Percentiles rank a stretch among this genome's conserved stretches.
These are phyloP conservation scores for Tremellales sp. DNA, from an alignment of 1,284 basidiomycete species.

Conservation along the genomic window DNA sequence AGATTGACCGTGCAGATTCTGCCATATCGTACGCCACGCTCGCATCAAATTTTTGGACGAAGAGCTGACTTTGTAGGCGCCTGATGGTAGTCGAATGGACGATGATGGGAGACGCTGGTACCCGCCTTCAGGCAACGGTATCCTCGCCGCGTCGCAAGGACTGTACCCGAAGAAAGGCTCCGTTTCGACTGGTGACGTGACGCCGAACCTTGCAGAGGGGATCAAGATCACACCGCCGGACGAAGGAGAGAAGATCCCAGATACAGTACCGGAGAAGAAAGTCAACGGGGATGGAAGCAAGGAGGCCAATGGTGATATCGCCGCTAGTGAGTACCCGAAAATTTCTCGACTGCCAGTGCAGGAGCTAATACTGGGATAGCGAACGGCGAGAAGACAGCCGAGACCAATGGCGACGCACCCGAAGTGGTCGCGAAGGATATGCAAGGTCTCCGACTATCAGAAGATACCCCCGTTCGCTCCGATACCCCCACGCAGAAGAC, in stretches of 20 bases:
- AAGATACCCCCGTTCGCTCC: conserved; percentile 7
- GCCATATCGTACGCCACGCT: conserved; percentile 18
- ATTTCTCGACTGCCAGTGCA: too few species aligned
- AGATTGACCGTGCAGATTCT: conserved; percentile 23
- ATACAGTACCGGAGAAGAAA: background rate
- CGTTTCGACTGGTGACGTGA: conserved; percentile 20
- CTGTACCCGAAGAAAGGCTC: conserved; percentile 21
- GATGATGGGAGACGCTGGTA: conserved; percentile 31
- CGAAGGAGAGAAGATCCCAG: background rate
- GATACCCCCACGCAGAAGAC: conserved; percentile 19
- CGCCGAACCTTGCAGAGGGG: conserved; percentile 5
- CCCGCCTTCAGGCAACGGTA: conserved; percentile 45
- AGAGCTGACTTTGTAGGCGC: conserved; percentile 18
- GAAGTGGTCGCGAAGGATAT: too few species aligned
- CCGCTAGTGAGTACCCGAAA: background rate
- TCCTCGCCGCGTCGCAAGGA: conserved; percentile 37
- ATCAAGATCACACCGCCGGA: background rate
- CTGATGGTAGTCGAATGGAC: conserved; percentile 41
- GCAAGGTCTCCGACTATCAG: too few species aligned
- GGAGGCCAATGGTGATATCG: background rate
- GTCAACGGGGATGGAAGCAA: background rate
- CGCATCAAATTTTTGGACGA: background rate
- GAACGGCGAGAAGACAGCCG: conserved; percentile 1
- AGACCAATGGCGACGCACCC: conserved; percentile 5
- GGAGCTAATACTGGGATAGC: too few species aligned